phyloP scores from a whole-genome alignment of 164 flowering plant genomes.

The Umbilicus rupestris region DNA sequence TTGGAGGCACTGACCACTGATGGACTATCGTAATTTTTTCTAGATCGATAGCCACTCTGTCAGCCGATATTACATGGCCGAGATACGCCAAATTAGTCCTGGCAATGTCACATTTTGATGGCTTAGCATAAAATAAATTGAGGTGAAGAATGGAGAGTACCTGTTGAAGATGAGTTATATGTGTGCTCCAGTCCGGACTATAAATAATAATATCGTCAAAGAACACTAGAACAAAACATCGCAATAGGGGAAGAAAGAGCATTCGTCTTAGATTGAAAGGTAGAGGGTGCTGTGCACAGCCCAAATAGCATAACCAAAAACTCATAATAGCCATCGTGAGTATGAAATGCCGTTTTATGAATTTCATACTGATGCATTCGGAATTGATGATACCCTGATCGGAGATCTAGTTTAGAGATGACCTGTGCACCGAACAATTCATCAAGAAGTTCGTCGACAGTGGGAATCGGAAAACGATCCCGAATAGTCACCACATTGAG shows the following conservation, averaged over 20 bases:
- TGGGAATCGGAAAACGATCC: neutral
- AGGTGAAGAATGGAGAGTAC: neutral
- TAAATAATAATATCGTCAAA: constrained; percentile 6
- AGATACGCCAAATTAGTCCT: neutral
- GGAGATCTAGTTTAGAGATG: too few species aligned
- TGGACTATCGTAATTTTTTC: neutral
- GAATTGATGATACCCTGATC: neutral
- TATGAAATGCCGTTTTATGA: neutral
- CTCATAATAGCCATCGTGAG: neutral
- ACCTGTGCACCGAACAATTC: neutral
- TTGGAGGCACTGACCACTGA: neutral
- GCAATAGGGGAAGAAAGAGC: neutral
- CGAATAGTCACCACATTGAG: neutral
- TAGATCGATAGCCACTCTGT: neutral
- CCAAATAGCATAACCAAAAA: constrained; percentile 2
- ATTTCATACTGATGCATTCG: neutral
- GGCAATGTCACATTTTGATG: constrained; percentile 5
- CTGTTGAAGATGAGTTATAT: neutral
- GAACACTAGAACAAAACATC: too few species aligned
- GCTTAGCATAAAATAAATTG: constrained; percentile 4
- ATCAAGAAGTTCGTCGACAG: neutral
- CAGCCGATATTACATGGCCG: neutral
- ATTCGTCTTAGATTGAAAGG: neutral
- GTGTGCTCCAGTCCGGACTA: neutral
- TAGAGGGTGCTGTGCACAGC: constrained; percentile 6